Conservation (phyloP, 2,329 filamentous ascomycete species). For the Arachnomyces sp. region DNA sequence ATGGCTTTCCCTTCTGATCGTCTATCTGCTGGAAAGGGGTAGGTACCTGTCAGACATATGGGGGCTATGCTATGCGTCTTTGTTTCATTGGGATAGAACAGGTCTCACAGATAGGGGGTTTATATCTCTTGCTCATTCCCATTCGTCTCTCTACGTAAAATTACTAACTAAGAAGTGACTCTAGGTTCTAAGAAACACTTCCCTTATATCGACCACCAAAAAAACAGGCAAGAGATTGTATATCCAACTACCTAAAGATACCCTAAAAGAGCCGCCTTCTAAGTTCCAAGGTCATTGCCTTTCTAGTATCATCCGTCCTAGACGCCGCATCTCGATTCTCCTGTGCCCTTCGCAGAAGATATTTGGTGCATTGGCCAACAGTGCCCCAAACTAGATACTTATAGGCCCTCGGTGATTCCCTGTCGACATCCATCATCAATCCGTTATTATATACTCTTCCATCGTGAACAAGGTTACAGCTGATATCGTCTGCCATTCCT, state of each 20-base stretch:
- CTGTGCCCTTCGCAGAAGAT: conserved; percentile 48
- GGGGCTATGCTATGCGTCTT: no score
- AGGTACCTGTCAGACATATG: no score
- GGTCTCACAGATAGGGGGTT: no score
- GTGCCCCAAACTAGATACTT: conserved; percentile 52
- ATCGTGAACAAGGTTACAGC: conserved; percentile 42
- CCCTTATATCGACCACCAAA: conserved; percentile 13
- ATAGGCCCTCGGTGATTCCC: conserved; percentile 41
- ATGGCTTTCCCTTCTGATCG: no score
- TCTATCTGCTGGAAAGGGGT: no score
- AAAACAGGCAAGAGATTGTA: conserved; percentile 10
- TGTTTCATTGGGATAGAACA: no score
- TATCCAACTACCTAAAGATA: not conserved
- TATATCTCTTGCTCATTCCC: no score
- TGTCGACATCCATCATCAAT: conserved; percentile 13
- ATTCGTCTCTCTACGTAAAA: no score
- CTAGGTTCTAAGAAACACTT: no score
- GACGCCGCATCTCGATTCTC: conserved; percentile 52
- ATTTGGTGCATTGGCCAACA: conserved; percentile 70
- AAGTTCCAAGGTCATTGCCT: conserved; percentile 46
- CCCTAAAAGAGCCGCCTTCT: conserved; percentile 22
- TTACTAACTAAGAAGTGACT: no score
- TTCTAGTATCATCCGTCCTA: conserved; percentile 44
- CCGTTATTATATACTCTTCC: conserved; percentile 15
- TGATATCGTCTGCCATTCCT: conserved; percentile 55